These are phyloP conservation scores for Talaromyces liani DNA, from an alignment of 495 filamentous ascomycete genomes.

Conservation along the genomic window DNA sequence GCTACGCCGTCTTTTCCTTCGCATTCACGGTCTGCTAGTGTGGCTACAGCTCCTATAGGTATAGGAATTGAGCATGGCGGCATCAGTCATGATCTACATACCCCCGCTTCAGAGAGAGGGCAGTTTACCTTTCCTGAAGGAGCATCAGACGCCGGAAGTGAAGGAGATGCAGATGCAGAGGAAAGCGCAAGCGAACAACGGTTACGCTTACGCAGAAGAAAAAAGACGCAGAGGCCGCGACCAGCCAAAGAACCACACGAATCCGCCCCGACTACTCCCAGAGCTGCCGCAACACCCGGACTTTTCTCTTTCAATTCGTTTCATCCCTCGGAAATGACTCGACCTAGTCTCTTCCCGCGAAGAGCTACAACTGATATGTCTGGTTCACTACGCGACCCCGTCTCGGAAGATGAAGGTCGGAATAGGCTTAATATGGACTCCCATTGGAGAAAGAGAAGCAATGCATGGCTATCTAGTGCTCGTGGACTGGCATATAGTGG, in stretches of 20 bases:
- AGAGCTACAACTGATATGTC: slow-evolving; percentile 59
- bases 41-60: slow-evolving; percentile 22
- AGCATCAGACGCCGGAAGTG: slow-evolving; percentile 60
- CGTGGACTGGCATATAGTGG: slow-evolving; percentile 50
- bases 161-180: slow-evolving; percentile 67
- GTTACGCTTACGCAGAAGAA: slow-evolving; percentile 31
- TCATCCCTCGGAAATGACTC: slow-evolving; percentile 39
- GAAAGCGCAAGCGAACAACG: slow-evolving; percentile 48
- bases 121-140: slow-evolving; percentile 47
- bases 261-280: slow-evolving; percentile 58
- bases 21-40: slow-evolving; percentile 38
- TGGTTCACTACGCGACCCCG: slow-evolving; percentile 57
- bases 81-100: slow-evolving; percentile 20
- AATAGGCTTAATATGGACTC: slow-evolving; percentile 56
- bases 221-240: slow-evolving; percentile 49
- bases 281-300: slow-evolving; percentile 31
- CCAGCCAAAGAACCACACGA: slow-evolving; percentile 38
- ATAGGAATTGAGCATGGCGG: slow-evolving; percentile 17
- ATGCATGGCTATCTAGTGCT: slow-evolving; percentile 46
- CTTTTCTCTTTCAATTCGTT: slow-evolving; percentile 36
- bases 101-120: slow-evolving; percentile 39
- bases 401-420: slow-evolving; percentile 87
- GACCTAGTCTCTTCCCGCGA: slow-evolving; percentile 51
- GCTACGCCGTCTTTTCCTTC: slow-evolving; percentile 29
- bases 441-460: slow-evolving; percentile 48